A percentile compares a stretch with the other conserved stretches of the same genome.
phyloP scores from a whole-genome alignment of 2,329 filamentous ascomycete genomes.

The Dactylellina sp. region DNA sequence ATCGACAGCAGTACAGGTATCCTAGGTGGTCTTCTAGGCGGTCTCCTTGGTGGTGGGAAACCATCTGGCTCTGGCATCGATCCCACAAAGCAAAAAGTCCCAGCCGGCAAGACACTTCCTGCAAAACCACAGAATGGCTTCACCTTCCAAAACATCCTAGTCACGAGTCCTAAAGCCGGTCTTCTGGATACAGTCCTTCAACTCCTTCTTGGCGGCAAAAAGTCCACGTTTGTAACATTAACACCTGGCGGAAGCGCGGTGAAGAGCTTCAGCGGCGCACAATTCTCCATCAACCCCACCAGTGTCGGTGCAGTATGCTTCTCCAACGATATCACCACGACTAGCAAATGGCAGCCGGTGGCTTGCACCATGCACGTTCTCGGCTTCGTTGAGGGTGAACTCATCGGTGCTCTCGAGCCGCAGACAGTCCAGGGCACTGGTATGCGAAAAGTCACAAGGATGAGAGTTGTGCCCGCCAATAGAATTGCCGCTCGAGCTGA shows the following conservation, averaged over 20 bases:
- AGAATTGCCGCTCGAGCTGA: slow-evolving; percentile 5
- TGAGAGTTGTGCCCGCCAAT: not conserved
- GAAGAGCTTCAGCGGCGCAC: slow-evolving; percentile 14
- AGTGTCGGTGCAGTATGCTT: slow-evolving; percentile 31
- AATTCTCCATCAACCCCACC: slow-evolving; percentile 13
- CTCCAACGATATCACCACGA: slow-evolving; percentile 28
- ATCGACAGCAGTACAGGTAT: slow-evolving; percentile 11
- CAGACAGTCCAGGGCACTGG: not conserved
- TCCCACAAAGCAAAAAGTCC: slow-evolving; percentile 33
- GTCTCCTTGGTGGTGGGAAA: slow-evolving; percentile 38
- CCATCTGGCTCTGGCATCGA: slow-evolving; percentile 8
- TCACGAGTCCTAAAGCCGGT: slow-evolving; percentile 29
- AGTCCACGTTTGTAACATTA: slow-evolving; percentile 23
- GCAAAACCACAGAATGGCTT: slow-evolving; percentile 44
- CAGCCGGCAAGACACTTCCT: not conserved
- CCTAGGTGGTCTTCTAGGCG: slow-evolving; percentile 31
- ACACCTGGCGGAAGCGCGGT: slow-evolving; percentile 7
- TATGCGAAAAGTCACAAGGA: not conserved
- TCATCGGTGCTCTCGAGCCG: slow-evolving; percentile 23
- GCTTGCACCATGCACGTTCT: slow-evolving; percentile 27
- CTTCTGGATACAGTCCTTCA: slow-evolving; percentile 26
- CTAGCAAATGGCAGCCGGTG: not conserved
- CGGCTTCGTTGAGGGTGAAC: slow-evolving; percentile 10
- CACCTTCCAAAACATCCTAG: slow-evolving; percentile 35
- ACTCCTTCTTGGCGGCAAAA: slow-evolving; percentile 42